Base-by-base conservation (phyloP, 768 basidiomycete genomes). In the Lactarius akahatsu region DNA sequence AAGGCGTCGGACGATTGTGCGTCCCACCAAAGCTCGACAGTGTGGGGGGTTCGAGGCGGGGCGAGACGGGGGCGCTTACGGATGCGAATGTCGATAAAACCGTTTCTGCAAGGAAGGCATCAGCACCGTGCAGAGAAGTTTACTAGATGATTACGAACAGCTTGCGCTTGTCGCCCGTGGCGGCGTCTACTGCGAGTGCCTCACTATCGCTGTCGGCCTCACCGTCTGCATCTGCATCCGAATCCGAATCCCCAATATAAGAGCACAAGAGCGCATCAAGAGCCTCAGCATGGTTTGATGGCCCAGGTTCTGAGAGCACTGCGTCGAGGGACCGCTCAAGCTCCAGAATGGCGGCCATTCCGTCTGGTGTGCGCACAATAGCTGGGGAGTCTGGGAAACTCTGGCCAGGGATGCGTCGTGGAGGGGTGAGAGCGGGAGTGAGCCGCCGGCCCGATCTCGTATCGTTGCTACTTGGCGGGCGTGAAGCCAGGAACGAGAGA, bases 301-400 rank as follows among this genome's bases (percentile, higher is more conserved):
- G 56, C 4, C 68, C 54, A 57, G 65, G 57, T 66, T 61, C 56
- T 15, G 65, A 56, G 23, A 76, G 56, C 28, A 70, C 67, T 1
- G 68, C 70, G 13, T 82, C 80, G 15, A 88, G 72, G 20, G 83
- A 83, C 11, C 66, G 73, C 66, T 92, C 89, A 8, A 94, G 78
- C 58, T 85, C 79, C 32, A 75, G 75, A 71, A 94, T 93, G 61
- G 78, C 70, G 3, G 80, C 74, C 93, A 96, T 96, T n/a, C 87
- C 86, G 65, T 86, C 81, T 0, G 85, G 79, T 0, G 91, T 90
- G 20, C 93, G 87, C 15, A 83, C 73, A 16, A 94, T 82, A 0
- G 90, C 90, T 5, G 84, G 83, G 55, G 82, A 81, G 43, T 94
- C 91, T 4, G 79, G 77, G 69, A 94, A 92, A 3, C 82, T 77